Evolutionary conservation across 2,329 filamentous ascomycete species (phyloP), one percentile per base, ranked within the genome.

Genomic region (Aureobasidium lini): DNA sequence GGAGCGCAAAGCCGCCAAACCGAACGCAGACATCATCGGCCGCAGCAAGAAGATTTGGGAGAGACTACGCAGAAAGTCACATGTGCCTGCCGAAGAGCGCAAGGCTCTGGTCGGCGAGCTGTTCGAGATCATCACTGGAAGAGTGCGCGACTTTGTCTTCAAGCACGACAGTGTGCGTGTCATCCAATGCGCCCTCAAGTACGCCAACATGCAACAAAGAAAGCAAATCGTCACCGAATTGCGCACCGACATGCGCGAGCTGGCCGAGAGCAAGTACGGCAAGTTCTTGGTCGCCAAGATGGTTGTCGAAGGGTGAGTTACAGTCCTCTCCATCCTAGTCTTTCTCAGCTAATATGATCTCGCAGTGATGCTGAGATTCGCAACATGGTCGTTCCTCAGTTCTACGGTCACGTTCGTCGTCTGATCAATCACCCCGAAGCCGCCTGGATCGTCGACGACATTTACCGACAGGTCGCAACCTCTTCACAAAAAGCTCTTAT

Each of bases 131-230:
- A 89, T 96, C 68, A 94, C 89, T 28, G 93, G 92, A 57, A 85
- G 89, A 60, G 88, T 97, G 68, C 90, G 90, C 74, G 94, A 97
- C 63, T 96, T 97, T 66, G 93, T 96, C 18, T 89, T 99, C 77
- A 99, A 99, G 82, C 94, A 99, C 73, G 94, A 99, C 72, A 90
- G 91, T 37, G 93, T 96, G n/a, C 84, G 94, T 66, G 91, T 96
- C 43, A 88, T 99, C 29, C 94, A 99, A 77, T 96, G 92, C 11
- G 94, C 93, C 39, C 84, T 99, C 75, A 99, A 99, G 75, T 99
- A 99, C 75, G 88, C 90, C 49, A 95, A 87, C 47, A 80, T 85
- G 59, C 87, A 89, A 62, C 92, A 96, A 76, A 84, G 90, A 69
- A 89, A 87, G 73, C 84, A 87, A 76, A 96, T 99, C 68, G 90